Percentiles rank a stretch among this genome's conserved stretches.
phyloP scores from a whole-genome alignment of 371 early-diverging fungal genomes.

The Mortierella sp. region DNA sequence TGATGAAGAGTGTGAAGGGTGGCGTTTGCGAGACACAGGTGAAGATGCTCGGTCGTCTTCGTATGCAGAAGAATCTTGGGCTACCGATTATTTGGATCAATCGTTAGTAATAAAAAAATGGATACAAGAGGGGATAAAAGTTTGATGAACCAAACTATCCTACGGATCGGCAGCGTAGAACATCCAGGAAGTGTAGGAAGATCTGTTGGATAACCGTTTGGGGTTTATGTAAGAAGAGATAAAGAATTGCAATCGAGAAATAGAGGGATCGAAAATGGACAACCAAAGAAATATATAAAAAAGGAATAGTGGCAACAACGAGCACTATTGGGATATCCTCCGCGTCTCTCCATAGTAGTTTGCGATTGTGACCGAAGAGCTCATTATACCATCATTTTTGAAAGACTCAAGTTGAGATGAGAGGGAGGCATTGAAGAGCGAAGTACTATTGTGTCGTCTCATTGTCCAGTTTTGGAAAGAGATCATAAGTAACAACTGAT shows the following conservation, averaged over 20 bases:
- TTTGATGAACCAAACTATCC: neutral
- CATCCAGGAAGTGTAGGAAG: neutral
- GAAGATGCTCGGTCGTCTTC: slow-evolving; percentile 47
- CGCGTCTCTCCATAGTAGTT: neutral
- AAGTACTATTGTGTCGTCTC: no score
- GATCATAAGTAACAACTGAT: neutral
- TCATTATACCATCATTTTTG: neutral
- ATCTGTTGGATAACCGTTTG: neutral
- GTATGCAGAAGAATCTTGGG: slow-evolving; percentile 57
- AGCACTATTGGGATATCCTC: neutral
- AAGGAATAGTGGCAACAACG: neutral
- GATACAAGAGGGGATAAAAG: neutral
- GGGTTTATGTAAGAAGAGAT: no score
- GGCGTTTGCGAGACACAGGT: slow-evolving; percentile 26
- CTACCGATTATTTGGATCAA: slow-evolving; percentile 18
- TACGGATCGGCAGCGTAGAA: neutral
- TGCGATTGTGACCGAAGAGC: neutral
- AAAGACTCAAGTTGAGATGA: neutral
- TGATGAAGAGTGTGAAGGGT: slow-evolving; percentile 12
- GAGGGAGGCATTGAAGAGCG: neutral
- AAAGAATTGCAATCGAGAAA: neutral
- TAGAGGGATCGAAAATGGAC: neutral
- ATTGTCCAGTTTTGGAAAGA: neutral
- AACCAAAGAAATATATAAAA: neutral
- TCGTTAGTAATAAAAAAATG: neutral